These are phyloP conservation scores for Suhomyces coccinellae DNA, from an alignment of 1,139 yeast species.

Conservation along the genomic window DNA sequence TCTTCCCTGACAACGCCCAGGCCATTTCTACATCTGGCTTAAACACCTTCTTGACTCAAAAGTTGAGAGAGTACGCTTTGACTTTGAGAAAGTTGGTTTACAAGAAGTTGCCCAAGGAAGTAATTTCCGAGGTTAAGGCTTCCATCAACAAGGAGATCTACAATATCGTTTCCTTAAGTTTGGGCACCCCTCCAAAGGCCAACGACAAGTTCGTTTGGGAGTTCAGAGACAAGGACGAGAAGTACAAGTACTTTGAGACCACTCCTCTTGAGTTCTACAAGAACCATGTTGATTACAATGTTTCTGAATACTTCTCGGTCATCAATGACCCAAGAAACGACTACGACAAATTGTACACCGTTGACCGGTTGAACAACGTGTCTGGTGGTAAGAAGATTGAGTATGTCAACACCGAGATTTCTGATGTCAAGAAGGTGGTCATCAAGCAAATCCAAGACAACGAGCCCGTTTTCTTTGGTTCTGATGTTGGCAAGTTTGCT, in stretches of 20 bases:
- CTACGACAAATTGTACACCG: conserved; percentile 60
- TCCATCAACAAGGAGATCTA: conserved; percentile 61
- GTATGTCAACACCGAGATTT: conserved; percentile 66
- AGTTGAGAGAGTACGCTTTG: conserved; percentile 75
- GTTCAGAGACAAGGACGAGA: conserved; percentile 69
- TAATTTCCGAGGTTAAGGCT: conserved; percentile 35
- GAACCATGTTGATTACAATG: conserved; percentile 54
- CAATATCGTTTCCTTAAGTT: conserved; percentile 60
- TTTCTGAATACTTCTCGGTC: conserved; percentile 58
- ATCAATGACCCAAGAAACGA: conserved; percentile 80
- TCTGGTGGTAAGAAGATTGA: conserved; percentile 65
- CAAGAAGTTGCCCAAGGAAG: conserved; percentile 27
- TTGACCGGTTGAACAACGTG: conserved; percentile 73
- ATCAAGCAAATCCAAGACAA: conserved; percentile 66
- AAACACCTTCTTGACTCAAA: conserved; percentile 62
- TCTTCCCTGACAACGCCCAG: conserved; percentile 71
- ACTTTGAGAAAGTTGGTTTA: conserved; percentile 51
- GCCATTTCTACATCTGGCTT: conserved; percentile 57
- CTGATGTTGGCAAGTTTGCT: conserved; percentile 77
- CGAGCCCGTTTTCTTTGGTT: conserved; percentile 81
- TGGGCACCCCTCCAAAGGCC: conserved; percentile 80
- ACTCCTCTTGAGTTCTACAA: conserved; percentile 66
- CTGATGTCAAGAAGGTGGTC: conserved; percentile 57
- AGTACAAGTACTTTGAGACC: conserved; percentile 50
- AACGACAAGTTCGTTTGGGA: conserved; percentile 70